Evolutionary conservation across 768 basidiomycete genomes (phyloP).

Genomic region (Plicaturopsis crispa): DNA sequence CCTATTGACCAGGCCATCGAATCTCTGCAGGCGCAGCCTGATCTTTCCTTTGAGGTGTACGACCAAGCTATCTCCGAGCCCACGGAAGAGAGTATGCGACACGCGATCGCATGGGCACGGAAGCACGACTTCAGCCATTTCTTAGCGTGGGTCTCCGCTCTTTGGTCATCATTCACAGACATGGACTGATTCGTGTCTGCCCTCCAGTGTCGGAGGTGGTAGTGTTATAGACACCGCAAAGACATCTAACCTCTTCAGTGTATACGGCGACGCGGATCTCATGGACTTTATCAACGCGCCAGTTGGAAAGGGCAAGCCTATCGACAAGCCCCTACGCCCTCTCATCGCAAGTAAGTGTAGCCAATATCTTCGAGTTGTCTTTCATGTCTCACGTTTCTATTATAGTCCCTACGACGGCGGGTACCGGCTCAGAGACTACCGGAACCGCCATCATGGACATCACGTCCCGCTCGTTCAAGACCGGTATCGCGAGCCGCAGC

Average conservation of each 20-base stretch:
- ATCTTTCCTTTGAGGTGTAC: slow-evolving; percentile 76
- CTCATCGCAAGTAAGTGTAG: slow-evolving; percentile 74
- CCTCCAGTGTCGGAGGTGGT: slow-evolving; percentile 78
- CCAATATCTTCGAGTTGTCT: slow-evolving; percentile 15
- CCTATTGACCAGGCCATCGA: slow-evolving; percentile 52
- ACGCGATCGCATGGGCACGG: slow-evolving; percentile 85
- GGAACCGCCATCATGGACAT: slow-evolving; percentile 93
- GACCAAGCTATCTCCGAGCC: slow-evolving; percentile 84
- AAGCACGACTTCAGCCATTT: slow-evolving; percentile 89
- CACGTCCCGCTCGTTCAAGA: slow-evolving; percentile 89
- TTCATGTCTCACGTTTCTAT: background rate
- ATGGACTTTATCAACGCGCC: slow-evolving; percentile 98
- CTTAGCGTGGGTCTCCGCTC: slow-evolving; percentile 53
- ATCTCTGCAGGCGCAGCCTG: slow-evolving; percentile 69
- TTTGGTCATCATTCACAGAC: slow-evolving; percentile 1
- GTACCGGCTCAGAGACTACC: slow-evolving; percentile 93
- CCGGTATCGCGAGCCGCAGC: slow-evolving; percentile 89
- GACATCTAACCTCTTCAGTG: slow-evolving; percentile 88
- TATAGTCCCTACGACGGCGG: slow-evolving; percentile 65
- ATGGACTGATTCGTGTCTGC: slow-evolving; percentile 1
- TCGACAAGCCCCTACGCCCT: slow-evolving; percentile 66
- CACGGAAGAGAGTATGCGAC: slow-evolving; percentile 83
- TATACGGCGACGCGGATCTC: slow-evolving; percentile 87
- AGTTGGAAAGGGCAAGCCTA: slow-evolving; percentile 84
- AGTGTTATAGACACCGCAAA: slow-evolving; percentile 96